These are phyloP conservation scores for Phytophthora idaei DNA, from an alignment of 352 stramenopile species.

Conservation along the genomic window DNA sequence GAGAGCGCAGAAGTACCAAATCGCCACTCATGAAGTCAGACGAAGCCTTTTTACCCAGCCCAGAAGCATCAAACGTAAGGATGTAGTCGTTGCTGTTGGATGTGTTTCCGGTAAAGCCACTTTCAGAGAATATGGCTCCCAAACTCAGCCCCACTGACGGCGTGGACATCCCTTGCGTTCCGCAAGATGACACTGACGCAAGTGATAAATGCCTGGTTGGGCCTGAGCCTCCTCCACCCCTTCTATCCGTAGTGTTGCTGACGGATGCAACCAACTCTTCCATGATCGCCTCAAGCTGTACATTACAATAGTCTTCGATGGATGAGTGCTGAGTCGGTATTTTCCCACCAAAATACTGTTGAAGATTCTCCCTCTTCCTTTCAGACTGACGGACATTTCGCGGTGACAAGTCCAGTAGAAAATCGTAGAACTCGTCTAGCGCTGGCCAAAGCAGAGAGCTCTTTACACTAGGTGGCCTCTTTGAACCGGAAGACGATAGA, in stretches of 20 bases:
- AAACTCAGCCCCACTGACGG: constrained; percentile 43
- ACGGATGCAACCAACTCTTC: constrained; percentile 71
- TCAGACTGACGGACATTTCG: constrained; percentile 44
- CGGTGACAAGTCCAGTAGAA: constrained; percentile 68
- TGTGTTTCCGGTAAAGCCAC: constrained; percentile 59
- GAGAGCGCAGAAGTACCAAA: constrained; percentile 63
- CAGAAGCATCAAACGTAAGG: constrained; percentile 54
- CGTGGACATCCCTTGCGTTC: constrained; percentile 19
- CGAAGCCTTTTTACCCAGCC: constrained; percentile 24
- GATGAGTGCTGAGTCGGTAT: constrained; percentile 54
- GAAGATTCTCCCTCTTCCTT: constrained; percentile 31
- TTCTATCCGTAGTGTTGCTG: constrained; percentile 44
- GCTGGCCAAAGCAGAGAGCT: constrained; percentile 74
- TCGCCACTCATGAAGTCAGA: constrained; percentile 67
- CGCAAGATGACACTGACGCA: constrained; percentile 69
- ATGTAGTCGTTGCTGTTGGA: constrained; percentile 61
- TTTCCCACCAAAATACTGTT: constrained; percentile 36
- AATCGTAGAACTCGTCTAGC: constrained; percentile 80
- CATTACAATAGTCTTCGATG: constrained; percentile 58
- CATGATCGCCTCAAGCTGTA: constrained; percentile 71
- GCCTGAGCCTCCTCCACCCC: constrained; percentile 37
- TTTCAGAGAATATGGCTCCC: constrained; percentile 74
- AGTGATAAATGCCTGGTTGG: constrained; percentile 37
- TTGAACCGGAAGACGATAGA: constrained; percentile 5
- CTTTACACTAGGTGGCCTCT: constrained; percentile 40